These are phyloP conservation scores for Haplosporangium sp. DNA, from an alignment of 371 early-diverging fungal species.

Conservation along the genomic window DNA sequence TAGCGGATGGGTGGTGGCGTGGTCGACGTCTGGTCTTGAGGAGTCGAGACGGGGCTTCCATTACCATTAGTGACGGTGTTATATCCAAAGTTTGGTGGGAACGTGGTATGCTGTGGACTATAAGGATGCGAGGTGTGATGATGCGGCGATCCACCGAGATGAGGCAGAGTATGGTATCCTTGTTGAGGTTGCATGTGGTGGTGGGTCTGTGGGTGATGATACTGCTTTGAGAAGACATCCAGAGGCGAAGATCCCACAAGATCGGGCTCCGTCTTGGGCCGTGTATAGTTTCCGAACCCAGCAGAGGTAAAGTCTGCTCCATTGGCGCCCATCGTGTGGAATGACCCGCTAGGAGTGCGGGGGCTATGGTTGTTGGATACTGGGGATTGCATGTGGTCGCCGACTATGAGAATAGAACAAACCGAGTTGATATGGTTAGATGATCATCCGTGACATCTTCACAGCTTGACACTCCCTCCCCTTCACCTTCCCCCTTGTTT, in stretches of 20 bases:
- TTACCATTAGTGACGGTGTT: constrained; percentile 25
- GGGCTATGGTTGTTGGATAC: constrained; percentile 46
- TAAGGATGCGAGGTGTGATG: constrained; percentile 35
- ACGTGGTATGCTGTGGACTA: constrained; percentile 42
- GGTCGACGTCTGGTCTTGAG: constrained; percentile 38
- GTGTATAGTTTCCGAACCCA: constrained; percentile 31
- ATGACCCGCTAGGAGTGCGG: constrained; percentile 41
- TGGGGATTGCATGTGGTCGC: constrained; percentile 39
- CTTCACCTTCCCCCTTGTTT: constrained; percentile 7
- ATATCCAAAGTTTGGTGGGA: constrained; percentile 31
- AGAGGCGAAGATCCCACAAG: constrained; percentile 29
- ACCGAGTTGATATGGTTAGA: constrained; percentile 3
- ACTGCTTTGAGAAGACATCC: constrained; percentile 38
- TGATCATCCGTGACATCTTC: background rate
- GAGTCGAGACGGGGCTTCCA: constrained; percentile 2
- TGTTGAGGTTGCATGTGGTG: constrained; percentile 32
- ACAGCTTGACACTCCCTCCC: background rate
- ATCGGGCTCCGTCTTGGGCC: constrained; percentile 40
- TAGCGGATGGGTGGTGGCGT: constrained; percentile 44
- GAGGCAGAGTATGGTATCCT: constrained; percentile 32
- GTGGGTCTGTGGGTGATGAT: constrained; percentile 31
- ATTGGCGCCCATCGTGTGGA: constrained; percentile 48
- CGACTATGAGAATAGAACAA: constrained; percentile 22
- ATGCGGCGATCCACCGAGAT: constrained; percentile 23
- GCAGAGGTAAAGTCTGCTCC: constrained; percentile 43